Conservation (phyloP, 352 stramenopile species). For the Phytophthora chlamydospora region DNA sequence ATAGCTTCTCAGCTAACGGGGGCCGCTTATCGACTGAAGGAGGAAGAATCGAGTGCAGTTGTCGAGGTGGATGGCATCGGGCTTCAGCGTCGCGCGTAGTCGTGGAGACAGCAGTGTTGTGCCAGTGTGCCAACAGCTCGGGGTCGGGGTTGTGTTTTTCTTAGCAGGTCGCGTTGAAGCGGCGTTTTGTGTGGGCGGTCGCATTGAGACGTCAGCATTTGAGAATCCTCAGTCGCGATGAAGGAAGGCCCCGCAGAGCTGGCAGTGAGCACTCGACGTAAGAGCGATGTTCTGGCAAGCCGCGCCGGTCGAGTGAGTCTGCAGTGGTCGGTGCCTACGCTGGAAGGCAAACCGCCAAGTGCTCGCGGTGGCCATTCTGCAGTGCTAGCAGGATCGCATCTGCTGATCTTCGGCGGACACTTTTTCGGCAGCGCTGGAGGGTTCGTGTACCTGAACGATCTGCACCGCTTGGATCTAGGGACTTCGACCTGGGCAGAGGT, state of each 20-base stretch:
- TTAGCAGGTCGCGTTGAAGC: conserved; percentile 8
- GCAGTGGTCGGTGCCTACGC: conserved; percentile 58
- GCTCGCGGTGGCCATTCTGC: conserved; percentile 75
- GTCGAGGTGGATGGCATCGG: conserved; percentile 60
- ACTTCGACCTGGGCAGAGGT: conserved; percentile 80
- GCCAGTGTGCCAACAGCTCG: background rate
- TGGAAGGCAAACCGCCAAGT: conserved; percentile 61
- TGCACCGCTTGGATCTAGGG: conserved; percentile 87
- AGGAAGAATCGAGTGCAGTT: conserved; percentile 47
- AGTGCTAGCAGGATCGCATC: conserved; percentile 74
- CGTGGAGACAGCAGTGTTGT: background rate
- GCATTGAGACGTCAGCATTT: conserved; percentile 4
- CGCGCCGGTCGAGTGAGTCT: conserved; percentile 58
- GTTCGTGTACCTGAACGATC: conserved; percentile 92
- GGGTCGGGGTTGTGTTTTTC: background rate
- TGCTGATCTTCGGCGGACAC: conserved; percentile 91
- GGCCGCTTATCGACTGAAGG: conserved; percentile 41
- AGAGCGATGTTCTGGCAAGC: conserved; percentile 24
- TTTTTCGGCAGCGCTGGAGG: conserved; percentile 84
- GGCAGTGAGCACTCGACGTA: conserved; percentile 27
- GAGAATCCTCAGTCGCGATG: conserved; percentile 14
- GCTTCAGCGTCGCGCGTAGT: conserved; percentile 13
- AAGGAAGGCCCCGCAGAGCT: conserved; percentile 27
- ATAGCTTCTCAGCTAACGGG: conserved; percentile 48
- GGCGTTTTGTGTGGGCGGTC: conserved; percentile 16